A percentile compares a stretch with the other conserved stretches of the same genome.
phyloP scores from a whole-genome alignment of 164 flowering plant genomes.

The Chimonanthus praecox region DNA sequence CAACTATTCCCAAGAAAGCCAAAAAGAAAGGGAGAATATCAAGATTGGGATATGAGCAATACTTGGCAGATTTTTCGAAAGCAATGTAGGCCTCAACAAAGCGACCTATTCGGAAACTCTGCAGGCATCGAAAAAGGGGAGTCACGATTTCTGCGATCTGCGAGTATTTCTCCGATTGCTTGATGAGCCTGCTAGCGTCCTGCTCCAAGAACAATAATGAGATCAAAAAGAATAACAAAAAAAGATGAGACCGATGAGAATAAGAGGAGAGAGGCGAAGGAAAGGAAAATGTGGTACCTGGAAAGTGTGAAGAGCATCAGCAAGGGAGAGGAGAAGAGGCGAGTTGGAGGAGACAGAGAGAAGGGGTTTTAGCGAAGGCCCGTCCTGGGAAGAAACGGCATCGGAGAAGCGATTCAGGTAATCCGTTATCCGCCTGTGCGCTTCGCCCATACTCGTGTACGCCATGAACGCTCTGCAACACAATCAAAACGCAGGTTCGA shows the following conservation, averaged over 20 bases:
- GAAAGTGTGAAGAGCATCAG: slow-evolving; percentile 76
- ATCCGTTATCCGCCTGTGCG: slow-evolving; percentile 77
- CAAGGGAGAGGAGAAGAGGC: slow-evolving; percentile 54
- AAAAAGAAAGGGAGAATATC: neutral
- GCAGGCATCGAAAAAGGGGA: slow-evolving; percentile 62
- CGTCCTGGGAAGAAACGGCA: slow-evolving; percentile 68
- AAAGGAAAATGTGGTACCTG: slow-evolving; percentile 40
- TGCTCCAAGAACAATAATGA: slow-evolving; percentile 16
- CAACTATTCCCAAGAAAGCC: neutral
- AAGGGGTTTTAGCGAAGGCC: slow-evolving; percentile 53
- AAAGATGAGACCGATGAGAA: neutral
- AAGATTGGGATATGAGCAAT: neutral
- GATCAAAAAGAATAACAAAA: neutral
- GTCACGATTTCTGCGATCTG: slow-evolving; percentile 59
- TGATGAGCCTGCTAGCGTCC: slow-evolving; percentile 66
- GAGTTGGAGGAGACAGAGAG: slow-evolving; percentile 72
- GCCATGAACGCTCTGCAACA: slow-evolving; percentile 28
- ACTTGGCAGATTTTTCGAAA: slow-evolving; percentile 89
- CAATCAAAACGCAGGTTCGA: neutral
- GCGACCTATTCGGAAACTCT: slow-evolving; percentile 47
- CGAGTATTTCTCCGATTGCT: slow-evolving; percentile 58
- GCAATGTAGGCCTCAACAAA: slow-evolving; percentile 68
- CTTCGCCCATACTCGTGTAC: slow-evolving; percentile 91
- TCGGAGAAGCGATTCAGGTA: slow-evolving; percentile 74
- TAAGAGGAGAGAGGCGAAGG: neutral